Base-by-base conservation (phyloP, 305 asterid genomes). In the Fraxinus latifolia region DNA sequence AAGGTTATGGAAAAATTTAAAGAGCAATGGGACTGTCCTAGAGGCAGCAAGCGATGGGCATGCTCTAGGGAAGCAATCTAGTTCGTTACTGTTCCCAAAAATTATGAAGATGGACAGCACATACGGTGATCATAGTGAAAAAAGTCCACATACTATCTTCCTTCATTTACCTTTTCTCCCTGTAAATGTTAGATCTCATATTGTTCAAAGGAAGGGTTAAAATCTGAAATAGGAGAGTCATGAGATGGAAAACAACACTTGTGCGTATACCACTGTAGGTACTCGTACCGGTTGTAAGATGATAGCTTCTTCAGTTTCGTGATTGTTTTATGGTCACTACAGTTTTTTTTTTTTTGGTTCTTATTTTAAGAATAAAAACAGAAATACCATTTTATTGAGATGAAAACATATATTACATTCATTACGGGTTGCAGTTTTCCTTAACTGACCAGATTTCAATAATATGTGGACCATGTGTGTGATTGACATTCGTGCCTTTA, bases 31-130 rank as follows among this genome's bases (percentile, higher is more conserved):
- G 72, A 53, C 23, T 21, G 12, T 31, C 25, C 80, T 25, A 53
- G 6, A 67, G 37, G 74, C 37, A 67, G 74, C 37, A 25, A 65
- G 37, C 74, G 14, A 67, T 8, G 73, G 73, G 53, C 33, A 65
- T 23, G 74, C 12, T 67, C 11, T 21, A 67, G 29, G 39, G 67
- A 5, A 70, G 65, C 74, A 85, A 7, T 42, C 31, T 34, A 55
- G 74, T 50, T 82, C 4, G 32, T 37, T 76, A 79, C 70, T 12
- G 14, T 82, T 74, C 70, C 77, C 71, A 27, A 76, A 7, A 75
- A 6, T 29, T 2, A 77, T 44, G 72, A 21, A 47, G 25, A 58
- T 17, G 73, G 32, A 76, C 3, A 37, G 25, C 67, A 47, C 50
- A 44, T 78, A 47, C 0, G 60, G 27, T 31, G 25, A 60, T 60